Conservation (phyloP, 2,329 filamentous ascomycete species). For the Fusarium sp. region DNA sequence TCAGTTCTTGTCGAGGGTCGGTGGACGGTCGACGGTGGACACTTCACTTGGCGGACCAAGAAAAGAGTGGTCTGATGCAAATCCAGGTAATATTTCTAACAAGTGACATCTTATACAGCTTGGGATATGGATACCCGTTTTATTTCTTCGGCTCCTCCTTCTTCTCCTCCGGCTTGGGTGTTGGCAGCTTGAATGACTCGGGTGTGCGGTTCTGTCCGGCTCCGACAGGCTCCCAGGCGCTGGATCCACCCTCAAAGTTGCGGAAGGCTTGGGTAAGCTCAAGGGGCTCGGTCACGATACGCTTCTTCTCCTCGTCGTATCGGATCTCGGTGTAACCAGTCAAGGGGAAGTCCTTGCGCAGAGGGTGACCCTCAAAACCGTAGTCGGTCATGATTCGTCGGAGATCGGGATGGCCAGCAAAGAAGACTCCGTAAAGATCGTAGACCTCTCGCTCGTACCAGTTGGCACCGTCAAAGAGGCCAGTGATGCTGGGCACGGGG, state of each 20-base stretch:
- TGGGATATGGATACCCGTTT: constrained; percentile 41
- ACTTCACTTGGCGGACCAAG: constrained; percentile 21
- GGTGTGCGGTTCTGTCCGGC: constrained; percentile 82
- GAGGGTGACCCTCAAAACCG: constrained; percentile 96
- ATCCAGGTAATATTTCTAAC: constrained; percentile 48
- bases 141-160: constrained; percentile 95
- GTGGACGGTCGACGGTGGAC: constrained; percentile 14
- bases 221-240: constrained; percentile 75
- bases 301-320: constrained; percentile 99
- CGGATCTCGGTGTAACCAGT: constrained; percentile 98
- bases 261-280: constrained; percentile 98
- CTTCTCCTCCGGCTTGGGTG: constrained; percentile 93
- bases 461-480: constrained; percentile 93
- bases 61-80: constrained; percentile 28
- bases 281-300: constrained; percentile 96
- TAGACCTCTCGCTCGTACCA: constrained; percentile 99
- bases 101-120: constrained; percentile 50
- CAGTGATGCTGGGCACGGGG: constrained; percentile 88
- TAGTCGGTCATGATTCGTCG: constrained; percentile 99
- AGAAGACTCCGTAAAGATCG: constrained; percentile 97
- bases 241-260: constrained; percentile 93
- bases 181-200: constrained; percentile 92
- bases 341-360: constrained; percentile 97
- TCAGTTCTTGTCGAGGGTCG: constrained; percentile 8
- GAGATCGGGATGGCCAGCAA: constrained; percentile 92